Evolutionary conservation across 306 rosid genomes (phyloP).

Genomic region (Prinsepia uniflora): DNA sequence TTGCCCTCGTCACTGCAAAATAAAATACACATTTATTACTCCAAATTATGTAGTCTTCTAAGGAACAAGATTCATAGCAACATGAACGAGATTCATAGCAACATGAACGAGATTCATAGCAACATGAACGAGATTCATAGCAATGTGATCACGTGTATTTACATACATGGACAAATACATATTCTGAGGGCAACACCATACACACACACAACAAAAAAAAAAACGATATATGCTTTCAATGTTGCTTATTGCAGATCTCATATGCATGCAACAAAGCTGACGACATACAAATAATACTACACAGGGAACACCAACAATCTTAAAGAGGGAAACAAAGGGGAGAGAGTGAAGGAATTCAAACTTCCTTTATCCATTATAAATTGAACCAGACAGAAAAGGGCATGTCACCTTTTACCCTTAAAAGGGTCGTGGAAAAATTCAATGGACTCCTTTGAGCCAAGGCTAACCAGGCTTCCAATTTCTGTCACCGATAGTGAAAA

Average conservation of each 20-base stretch:
- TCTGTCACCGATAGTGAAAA: slow-evolving; percentile 77
- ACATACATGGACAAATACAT: background rate
- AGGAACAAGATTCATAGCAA: slow-evolving; percentile 3
- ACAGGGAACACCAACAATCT: background rate
- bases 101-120: background rate
- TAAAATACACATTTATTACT: slow-evolving; percentile 14
- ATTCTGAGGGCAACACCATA: background rate
- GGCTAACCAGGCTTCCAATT: slow-evolving; percentile 73
- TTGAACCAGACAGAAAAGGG: slow-evolving; percentile 8
- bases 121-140: background rate
- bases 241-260: background rate
- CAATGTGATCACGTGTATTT: background rate
- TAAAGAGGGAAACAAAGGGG: background rate
- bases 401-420: slow-evolving; percentile 61
- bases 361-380: background rate
- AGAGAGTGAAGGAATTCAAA: slow-evolving; percentile 4
- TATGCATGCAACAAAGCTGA: too few species aligned
- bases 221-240: background rate
- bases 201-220: too few species aligned
- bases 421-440: slow-evolving; percentile 74
- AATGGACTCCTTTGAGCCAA: slow-evolving; percentile 59
- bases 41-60: background rate
- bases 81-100: background rate
- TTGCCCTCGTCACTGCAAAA: slow-evolving; percentile 88
- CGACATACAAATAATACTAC: background rate